These are phyloP conservation scores for Chytridium lagenaria DNA, from an alignment of 371 early-diverging fungal genomes.

Conservation along the genomic window DNA sequence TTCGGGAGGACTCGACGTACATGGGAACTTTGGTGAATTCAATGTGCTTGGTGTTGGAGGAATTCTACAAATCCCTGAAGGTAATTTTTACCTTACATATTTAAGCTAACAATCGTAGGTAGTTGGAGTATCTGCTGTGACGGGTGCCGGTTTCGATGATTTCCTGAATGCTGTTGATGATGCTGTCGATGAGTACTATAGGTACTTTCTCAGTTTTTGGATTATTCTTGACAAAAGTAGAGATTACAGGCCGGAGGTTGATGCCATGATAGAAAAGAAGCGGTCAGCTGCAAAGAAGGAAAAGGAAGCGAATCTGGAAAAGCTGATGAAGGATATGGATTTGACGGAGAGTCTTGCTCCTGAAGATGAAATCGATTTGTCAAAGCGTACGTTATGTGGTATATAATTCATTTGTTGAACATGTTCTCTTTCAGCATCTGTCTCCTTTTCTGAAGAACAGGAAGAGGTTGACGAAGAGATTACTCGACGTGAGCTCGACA, in stretches of 20 bases:
- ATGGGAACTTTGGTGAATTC: constrained; percentile 93
- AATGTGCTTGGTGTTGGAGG: constrained; percentile 97
- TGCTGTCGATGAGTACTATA: constrained; percentile 83
- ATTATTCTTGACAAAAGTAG: constrained; percentile 33
- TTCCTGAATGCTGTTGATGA: constrained; percentile 88
- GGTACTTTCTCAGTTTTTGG: constrained; percentile 19
- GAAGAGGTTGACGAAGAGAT: background rate
- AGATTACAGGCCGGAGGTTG: constrained; percentile 83
- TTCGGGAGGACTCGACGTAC: constrained; percentile 69
- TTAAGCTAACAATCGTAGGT: constrained; percentile 36
- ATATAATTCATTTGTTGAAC: no score
- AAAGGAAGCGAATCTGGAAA: constrained; percentile 44
- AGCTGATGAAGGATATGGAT: constrained; percentile 59
- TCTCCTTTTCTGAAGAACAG: background rate
- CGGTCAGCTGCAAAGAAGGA: constrained; percentile 49
- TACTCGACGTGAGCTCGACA: background rate
- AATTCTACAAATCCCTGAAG: constrained; percentile 93
- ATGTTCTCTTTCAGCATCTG: no score
- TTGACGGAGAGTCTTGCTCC: constrained; percentile 27
- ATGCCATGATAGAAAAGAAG: constrained; percentile 71
- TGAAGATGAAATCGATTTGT: background rate
- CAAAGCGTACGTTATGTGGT: background rate
- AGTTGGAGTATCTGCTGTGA: constrained; percentile 92
- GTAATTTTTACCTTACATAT: constrained; percentile 33
- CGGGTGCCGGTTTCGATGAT: constrained; percentile 93